A percentile compares a stretch with the other conserved stretches of the same genome.
Evolutionary conservation across 345 rosid species (phyloP).

Genomic region (Camelina hispida): DNA sequence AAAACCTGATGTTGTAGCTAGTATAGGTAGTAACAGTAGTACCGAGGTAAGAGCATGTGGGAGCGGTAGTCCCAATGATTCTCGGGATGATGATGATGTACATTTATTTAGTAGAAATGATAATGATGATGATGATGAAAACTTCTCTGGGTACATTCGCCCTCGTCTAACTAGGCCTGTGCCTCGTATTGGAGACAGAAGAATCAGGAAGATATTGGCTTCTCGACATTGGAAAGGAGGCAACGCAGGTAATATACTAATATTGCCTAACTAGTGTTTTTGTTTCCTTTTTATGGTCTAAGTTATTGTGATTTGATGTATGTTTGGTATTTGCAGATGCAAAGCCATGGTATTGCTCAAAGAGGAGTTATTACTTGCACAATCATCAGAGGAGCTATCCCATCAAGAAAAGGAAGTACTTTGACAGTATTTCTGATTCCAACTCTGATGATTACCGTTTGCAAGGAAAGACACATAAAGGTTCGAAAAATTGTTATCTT

Average conservation of each 20-base stretch:
- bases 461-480: slow-evolving; percentile 23
- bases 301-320: slow-evolving; percentile 1
- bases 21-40: slow-evolving; percentile 58
- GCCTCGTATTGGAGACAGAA: slow-evolving; percentile 80
- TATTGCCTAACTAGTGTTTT: not conserved
- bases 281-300: slow-evolving; percentile 13
- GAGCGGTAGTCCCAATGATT: slow-evolving; percentile 30
- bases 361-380: slow-evolving; percentile 60
- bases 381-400: slow-evolving; percentile 73
- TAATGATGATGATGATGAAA: slow-evolving; percentile 96
- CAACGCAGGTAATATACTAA: slow-evolving; percentile 31
- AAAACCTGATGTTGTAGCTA: slow-evolving; percentile 57
- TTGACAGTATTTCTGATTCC: slow-evolving; percentile 50
- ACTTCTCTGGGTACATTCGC: slow-evolving; percentile 75
- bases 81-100: slow-evolving; percentile 67
- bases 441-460: slow-evolving; percentile 52
- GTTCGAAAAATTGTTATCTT: not conserved
- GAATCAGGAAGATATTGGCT: slow-evolving; percentile 90
- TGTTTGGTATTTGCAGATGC: slow-evolving; percentile 46
- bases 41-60: slow-evolving; percentile 28
- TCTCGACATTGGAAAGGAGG: slow-evolving; percentile 74
- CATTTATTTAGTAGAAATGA: slow-evolving; percentile 76
- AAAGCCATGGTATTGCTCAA: slow-evolving; percentile 56
- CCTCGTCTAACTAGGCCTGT: slow-evolving; percentile 56
- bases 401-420: slow-evolving; percentile 77